Evolutionary conservation across 768 basidiomycete species (phyloP).

Genomic region (Rhizopogon vesiculosus): DNA sequence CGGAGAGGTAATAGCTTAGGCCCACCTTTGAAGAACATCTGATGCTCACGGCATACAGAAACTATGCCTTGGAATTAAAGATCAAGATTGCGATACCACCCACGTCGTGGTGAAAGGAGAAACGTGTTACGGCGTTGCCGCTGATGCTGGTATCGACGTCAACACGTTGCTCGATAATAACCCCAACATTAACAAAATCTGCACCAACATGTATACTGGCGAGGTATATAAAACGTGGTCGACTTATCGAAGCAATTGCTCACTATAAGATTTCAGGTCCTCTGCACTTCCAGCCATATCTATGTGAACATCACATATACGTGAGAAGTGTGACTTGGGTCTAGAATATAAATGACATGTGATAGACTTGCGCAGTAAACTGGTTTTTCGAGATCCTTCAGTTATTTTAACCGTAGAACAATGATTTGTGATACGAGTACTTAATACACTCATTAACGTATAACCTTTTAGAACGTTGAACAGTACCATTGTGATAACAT

Average conservation of each 20-base stretch:
- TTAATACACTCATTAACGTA: no score
- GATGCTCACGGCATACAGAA: conserved; percentile 17
- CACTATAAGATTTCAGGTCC: conserved; percentile 11
- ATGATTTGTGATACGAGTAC: no score
- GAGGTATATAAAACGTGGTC: conserved; percentile 38
- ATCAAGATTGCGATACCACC: conserved; percentile 53
- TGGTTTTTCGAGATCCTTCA: no score
- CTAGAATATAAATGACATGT: no score
- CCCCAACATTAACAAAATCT: conserved; percentile 50
- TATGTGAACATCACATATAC: conserved; percentile 17
- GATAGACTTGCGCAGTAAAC: no score
- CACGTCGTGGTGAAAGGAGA: conserved; percentile 46
- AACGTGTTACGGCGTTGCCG: conserved; percentile 42
- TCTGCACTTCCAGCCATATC: conserved; percentile 19
- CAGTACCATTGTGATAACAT: no score
- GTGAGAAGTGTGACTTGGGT: conserved; percentile 6
- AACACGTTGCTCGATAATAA: conserved; percentile 55
- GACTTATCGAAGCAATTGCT: background rate
- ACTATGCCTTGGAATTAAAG: conserved; percentile 53
- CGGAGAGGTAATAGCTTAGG: conserved; percentile 34
- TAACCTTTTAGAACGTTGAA: no score
- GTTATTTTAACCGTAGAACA: no score
- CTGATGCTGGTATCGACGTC: conserved; percentile 30
- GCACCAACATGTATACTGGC: conserved; percentile 52
- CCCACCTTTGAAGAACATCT: background rate